These are phyloP conservation scores for Penicillium cataractarum DNA, from an alignment of 495 filamentous ascomycete species.

Conservation along the genomic window DNA sequence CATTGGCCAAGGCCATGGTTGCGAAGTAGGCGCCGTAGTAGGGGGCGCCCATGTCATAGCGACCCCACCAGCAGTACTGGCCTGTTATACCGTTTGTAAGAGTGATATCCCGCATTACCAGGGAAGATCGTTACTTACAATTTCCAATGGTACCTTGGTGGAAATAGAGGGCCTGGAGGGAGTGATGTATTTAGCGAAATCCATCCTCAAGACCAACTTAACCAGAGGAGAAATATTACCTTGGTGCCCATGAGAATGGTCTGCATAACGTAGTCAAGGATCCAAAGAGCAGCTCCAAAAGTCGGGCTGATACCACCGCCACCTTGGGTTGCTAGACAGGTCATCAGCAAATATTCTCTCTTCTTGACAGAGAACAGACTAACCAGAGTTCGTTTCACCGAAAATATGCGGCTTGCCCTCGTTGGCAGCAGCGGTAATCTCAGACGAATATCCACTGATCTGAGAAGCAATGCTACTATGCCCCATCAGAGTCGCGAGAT, in stretches of 20 bases:
- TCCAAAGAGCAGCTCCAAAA: constrained; percentile 63
- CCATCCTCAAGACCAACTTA: not conserved
- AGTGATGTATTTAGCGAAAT: not conserved
- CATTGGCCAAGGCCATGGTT: constrained; percentile 54
- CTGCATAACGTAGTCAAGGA: constrained; percentile 60
- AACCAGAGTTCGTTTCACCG: constrained; percentile 64
- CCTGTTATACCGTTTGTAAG: constrained; percentile 25
- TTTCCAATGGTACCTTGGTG: constrained; percentile 66
- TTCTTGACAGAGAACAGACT: not conserved
- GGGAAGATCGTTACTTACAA: constrained; percentile 29
- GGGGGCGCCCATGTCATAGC: constrained; percentile 57
- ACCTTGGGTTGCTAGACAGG: constrained; percentile 33
- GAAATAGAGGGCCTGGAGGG: constrained; percentile 47
- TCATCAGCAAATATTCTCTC: constrained; percentile 1
- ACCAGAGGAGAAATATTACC: constrained; percentile 4
- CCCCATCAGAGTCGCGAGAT: constrained; percentile 50
- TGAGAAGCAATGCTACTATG: constrained; percentile 53
- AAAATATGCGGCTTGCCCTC: constrained; percentile 57
- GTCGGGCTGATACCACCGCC: constrained; percentile 55
- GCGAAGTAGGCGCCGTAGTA: constrained; percentile 63
- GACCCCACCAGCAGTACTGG: constrained; percentile 64
- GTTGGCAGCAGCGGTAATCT: constrained; percentile 49
- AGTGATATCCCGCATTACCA: not conserved
- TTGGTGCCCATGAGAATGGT: constrained; percentile 50
- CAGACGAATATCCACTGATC: constrained; percentile 50